Conservation (phyloP, 2,329 filamentous ascomycete species). For the Colletotrichum nymphaeae region DNA sequence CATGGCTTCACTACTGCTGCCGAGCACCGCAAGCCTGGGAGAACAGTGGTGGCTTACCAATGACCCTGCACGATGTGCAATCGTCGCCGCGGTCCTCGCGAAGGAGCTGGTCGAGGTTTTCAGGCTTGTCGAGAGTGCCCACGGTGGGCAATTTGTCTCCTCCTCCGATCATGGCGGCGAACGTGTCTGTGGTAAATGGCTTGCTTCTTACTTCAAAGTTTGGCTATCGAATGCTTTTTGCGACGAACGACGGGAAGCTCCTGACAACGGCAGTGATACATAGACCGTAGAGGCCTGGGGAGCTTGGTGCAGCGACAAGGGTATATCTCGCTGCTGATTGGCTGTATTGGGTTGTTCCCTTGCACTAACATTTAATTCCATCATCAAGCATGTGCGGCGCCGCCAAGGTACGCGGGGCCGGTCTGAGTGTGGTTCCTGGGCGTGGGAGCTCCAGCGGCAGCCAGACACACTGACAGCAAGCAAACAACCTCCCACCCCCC, state of each 20-base stretch:
- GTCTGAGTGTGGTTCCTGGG: conserved; percentile 15
- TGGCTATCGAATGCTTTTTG: conserved; percentile 5
- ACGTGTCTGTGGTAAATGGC: neutral
- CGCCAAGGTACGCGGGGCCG: conserved; percentile 2
- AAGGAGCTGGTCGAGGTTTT: conserved; percentile 69
- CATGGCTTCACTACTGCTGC: neutral
- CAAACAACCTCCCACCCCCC: conserved; percentile 34
- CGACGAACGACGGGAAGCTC: neutral
- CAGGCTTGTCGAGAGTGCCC: conserved; percentile 67
- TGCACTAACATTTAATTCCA: conserved; percentile 41
- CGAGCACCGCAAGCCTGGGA: neutral
- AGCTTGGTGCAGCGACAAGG: conserved; percentile 16
- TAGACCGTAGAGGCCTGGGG: neutral
- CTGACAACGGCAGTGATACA: neutral
- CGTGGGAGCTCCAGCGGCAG: conserved; percentile 25
- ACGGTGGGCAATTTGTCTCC: conserved; percentile 62
- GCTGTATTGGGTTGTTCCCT: conserved; percentile 2
- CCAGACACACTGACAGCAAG: conserved; percentile 14
- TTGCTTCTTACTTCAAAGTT: neutral
- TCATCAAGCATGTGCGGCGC: conserved; percentile 41
- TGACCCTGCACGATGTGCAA: conserved; percentile 77
- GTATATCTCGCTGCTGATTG: conserved; percentile 18
- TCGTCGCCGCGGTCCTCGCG: conserved; percentile 70
- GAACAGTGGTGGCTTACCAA: conserved; percentile 65
- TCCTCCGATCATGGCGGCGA: conserved; percentile 49